Base-by-base conservation (phyloP, 768 basidiomycete genomes). In the Tricholoma sp. region DNA sequence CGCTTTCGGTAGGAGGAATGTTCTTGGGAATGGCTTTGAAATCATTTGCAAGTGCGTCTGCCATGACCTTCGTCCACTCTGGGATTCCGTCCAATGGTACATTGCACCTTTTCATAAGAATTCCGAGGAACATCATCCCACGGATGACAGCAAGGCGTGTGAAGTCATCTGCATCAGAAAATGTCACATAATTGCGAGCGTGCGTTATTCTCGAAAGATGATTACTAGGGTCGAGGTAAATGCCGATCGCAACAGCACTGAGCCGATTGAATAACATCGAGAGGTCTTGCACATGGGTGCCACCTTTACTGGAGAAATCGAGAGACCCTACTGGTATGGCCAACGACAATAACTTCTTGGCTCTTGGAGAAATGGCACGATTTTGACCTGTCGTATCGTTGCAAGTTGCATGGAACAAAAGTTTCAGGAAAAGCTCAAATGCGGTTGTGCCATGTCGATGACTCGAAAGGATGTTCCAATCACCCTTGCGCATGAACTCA, bases 231-330 rank as follows among this genome's bases (percentile, higher is more conserved):
- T 88, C 83, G 46, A 97, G 79, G 62, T 85, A 80, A 43, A 89
- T 77, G 4, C 84, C 85, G 24, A 91, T 75, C 5, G 87, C 82
- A 61, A 89, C 75, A 10, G 89, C 85, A 50, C 81, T 83, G 63
- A 91, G 84, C 8, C 94, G 84, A 69, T 97, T 97, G 70, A 87
- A 83, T 32, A 96, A 76, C 79, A 85, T 85, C 0, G 91, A 88
- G 2, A 89, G 75, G 35, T 89, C 83, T 32, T 79, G 74, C 2
- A 67, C 59, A 0, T 76, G 72, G 0, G 86, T 84, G 4, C 81
- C 81, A 3, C 67, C 72, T 1, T 69, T 68, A 41, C 82, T 80
- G 3, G 79, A 80, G 72, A 88, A 89, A 1, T 83, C 77, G 6
- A 92, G 78, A 3, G 85, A 75, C 22, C 85, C 83, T 27, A 92